phyloP scores from a whole-genome alignment of 345 rosid species.

The Rhodomyrtus tomentosa region DNA sequence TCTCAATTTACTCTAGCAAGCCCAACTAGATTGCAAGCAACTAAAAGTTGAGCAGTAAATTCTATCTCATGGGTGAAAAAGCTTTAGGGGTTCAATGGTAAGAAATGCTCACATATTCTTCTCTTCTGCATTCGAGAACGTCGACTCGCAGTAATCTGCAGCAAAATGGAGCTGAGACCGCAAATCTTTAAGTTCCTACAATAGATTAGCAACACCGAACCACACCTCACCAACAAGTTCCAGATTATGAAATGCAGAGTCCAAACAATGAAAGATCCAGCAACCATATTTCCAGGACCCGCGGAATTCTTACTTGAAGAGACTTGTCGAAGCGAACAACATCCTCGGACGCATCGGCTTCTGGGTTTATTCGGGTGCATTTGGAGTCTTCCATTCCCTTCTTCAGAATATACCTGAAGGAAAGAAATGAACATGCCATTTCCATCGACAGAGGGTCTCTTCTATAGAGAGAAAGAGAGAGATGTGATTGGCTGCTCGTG shows the following conservation, averaged over 20 bases:
- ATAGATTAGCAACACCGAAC: neutral
- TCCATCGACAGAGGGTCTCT: neutral
- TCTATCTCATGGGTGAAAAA: neutral
- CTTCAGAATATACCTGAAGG: neutral
- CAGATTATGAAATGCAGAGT: neutral
- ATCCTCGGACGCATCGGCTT: constrained; percentile 15
- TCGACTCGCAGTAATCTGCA: constrained; percentile 47
- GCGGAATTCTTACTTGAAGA: constrained; percentile 23
- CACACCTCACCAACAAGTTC: neutral
- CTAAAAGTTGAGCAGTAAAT: neutral
- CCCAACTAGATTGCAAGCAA: neutral
- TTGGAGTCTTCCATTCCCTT: constrained; percentile 11
- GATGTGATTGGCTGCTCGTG: constrained; percentile 4
- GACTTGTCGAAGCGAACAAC: constrained; percentile 33
- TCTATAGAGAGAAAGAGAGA: neutral
- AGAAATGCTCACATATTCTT: constrained; percentile 26
- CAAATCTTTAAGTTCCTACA: constrained; percentile 52
- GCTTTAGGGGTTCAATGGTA: neutral
- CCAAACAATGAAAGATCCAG: neutral
- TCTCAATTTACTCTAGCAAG: neutral
- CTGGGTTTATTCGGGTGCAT: constrained; percentile 2
- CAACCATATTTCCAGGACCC: neutral
- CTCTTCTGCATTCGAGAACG: constrained; percentile 32
- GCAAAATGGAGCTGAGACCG: constrained; percentile 61
- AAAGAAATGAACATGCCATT: neutral